Evolutionary conservation across 2,329 filamentous ascomycete species (phyloP), one percentile per base, ranked within the genome.

Genomic region (Thelonectria olida): DNA sequence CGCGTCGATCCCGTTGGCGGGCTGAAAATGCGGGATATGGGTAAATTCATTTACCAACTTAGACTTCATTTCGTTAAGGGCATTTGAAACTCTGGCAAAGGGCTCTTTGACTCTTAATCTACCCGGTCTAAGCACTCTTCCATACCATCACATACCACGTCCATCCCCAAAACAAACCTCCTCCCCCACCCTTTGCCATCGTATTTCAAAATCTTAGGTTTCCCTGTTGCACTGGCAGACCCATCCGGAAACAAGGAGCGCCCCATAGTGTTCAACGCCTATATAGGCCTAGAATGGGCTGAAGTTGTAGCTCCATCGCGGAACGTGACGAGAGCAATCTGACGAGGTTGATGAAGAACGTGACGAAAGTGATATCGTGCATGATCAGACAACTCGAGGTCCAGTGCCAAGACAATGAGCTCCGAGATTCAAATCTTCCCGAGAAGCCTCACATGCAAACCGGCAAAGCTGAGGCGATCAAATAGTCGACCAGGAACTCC

Each of bases 71-170:
- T 13, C 41, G 4, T 27, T 20, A 5, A 25, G 8, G 20, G n/a
- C 6, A 38, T 12, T 4, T 36, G 23, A 34, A 45, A 45, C 28
- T 19, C 8, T 20, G 20, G 41, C 20, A 27, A 39, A 31, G 42
- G 28, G 25, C 20, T 38, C 22, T 52, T 23, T 19, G n/a, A 36
- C 36, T 54, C 17, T n/a, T 31, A 54, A 36, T 23, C 15, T n/a
- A 15, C 49, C 25, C 9, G 13, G 28, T 12, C 39, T 15, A 10
- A 22, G 17, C 17, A 38, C 13, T 23, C 27, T 23, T 31, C 10
- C 28, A 31, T 34, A 45, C 17, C 41, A 25, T 41, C 52, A n/a
- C 52, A 55, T 55, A 41, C 42, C 42, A 48, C 39, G 28, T 12
- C 10, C 4, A 13, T 13, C 28, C 28, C 28, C 4, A 7, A 4